Percentiles rank a stretch among this genome's conserved stretches.
phyloP scores from a whole-genome alignment of 352 stramenopile genomes.

The Phytopythium ostracodes region DNA sequence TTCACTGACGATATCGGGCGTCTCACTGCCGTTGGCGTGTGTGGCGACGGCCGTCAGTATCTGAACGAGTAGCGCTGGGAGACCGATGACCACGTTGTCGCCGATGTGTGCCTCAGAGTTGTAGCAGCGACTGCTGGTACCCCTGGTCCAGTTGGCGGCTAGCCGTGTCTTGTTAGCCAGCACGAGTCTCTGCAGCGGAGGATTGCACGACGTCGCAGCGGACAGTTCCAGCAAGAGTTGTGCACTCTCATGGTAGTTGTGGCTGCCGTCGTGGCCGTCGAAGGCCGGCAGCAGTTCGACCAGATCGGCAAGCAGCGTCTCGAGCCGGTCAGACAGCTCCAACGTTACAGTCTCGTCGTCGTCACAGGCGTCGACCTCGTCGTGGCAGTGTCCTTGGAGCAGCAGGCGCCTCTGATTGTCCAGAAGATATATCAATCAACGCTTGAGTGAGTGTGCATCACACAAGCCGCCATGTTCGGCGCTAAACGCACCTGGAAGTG shows the following conservation, averaged over 20 bases:
- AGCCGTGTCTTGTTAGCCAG: slow-evolving; percentile 43
- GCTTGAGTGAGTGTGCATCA: neutral
- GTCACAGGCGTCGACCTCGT: neutral
- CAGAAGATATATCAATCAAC: neutral
- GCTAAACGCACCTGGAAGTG: slow-evolving; percentile 41
- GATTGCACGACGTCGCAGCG: slow-evolving; percentile 23
- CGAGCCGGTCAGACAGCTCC: slow-evolving; percentile 1
- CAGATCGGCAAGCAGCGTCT: slow-evolving; percentile 22
- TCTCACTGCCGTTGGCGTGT: neutral
- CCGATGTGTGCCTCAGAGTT: neutral
- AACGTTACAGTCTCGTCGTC: neutral
- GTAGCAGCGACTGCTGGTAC: neutral
- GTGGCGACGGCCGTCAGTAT: neutral
- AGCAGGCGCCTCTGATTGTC: neutral
- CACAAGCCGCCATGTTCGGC: neutral
- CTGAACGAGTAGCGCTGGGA: slow-evolving; percentile 2
- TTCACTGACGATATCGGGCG: neutral
- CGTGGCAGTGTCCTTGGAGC: neutral
- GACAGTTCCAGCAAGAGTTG: slow-evolving; percentile 45
- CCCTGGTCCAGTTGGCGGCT: slow-evolving; percentile 1
- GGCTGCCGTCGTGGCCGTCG: neutral
- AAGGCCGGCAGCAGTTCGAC: slow-evolving; percentile 24
- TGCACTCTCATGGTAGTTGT: slow-evolving; percentile 10
- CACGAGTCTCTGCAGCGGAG: slow-evolving; percentile 39
- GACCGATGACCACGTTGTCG: slow-evolving; percentile 15